Evolutionary conservation across 352 stramenopile genomes (phyloP).

Genomic region (Pythium chondricola): DNA sequence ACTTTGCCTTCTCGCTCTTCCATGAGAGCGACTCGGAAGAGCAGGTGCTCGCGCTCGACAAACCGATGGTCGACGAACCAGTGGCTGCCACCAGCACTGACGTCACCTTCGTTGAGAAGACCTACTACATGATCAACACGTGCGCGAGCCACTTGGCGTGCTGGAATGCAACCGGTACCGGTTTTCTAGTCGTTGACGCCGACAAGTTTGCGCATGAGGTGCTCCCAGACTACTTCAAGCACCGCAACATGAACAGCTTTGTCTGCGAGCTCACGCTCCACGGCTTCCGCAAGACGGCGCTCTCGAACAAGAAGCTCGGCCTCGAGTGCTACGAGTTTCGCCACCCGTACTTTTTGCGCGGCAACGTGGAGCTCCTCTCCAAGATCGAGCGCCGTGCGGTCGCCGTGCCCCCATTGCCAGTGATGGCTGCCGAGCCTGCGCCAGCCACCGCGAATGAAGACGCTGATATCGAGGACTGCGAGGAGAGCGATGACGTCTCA

Average conservation of each 20-base stretch:
- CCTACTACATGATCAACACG: slow-evolving; percentile 18
- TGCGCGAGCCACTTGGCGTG: slow-evolving; percentile 3
- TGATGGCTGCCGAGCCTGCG: not conserved
- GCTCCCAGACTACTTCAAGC: slow-evolving; percentile 46
- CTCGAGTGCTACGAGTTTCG: slow-evolving; percentile 34
- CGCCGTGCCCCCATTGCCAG: not conserved
- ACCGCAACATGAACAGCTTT: slow-evolving; percentile 42
- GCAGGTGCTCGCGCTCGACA: not conserved
- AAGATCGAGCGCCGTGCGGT: slow-evolving; percentile 3
- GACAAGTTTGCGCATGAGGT: slow-evolving; percentile 19
- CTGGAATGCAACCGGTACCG: slow-evolving; percentile 18
- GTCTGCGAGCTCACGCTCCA: slow-evolving; percentile 59
- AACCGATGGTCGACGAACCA: not conserved
- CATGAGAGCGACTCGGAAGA: slow-evolving; percentile 16
- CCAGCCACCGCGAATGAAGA: not conserved
- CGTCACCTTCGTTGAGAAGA: slow-evolving; percentile 13
- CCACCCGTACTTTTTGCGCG: slow-evolving; percentile 35
- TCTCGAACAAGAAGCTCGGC: slow-evolving; percentile 3
- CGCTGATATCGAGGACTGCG: not conserved
- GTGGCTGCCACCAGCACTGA: not conserved
- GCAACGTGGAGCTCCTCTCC: slow-evolving; percentile 17
- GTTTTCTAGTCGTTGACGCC: slow-evolving; percentile 16
- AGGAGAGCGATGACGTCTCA: not conserved
- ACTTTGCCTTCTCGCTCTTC: slow-evolving; percentile 16
- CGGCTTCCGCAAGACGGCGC: slow-evolving; percentile 31